phyloP scores from a whole-genome alignment of 2,329 filamentous ascomycete genomes.

The Coniochaeta pulveracea region DNA sequence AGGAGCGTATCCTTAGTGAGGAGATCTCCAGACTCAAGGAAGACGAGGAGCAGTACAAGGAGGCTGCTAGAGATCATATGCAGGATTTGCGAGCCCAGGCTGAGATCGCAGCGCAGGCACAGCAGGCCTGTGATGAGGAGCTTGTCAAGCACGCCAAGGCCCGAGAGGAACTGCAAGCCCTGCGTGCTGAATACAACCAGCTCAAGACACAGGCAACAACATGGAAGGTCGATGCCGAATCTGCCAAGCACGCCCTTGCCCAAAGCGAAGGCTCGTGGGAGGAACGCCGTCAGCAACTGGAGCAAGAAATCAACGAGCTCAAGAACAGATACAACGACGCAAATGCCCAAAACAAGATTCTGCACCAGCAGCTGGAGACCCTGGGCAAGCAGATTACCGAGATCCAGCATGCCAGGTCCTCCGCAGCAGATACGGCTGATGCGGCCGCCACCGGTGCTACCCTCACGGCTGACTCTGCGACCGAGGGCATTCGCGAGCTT shows the following conservation, averaged over 20 bases:
- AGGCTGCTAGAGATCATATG: constrained; percentile 74
- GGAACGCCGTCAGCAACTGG: constrained; percentile 67
- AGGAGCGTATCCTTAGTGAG: constrained; percentile 66
- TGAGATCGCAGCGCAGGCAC: constrained; percentile 83
- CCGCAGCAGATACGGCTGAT: constrained; percentile 31
- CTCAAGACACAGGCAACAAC: constrained; percentile 69
- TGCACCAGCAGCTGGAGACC: constrained; percentile 80
- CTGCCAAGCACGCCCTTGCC: constrained; percentile 64
- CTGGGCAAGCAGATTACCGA: constrained; percentile 69
- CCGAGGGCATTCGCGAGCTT: constrained; percentile 76
- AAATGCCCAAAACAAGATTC: constrained; percentile 77
- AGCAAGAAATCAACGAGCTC: constrained; percentile 72
- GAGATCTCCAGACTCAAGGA: constrained; percentile 76
- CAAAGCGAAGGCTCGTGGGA: constrained; percentile 85
- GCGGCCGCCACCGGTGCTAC: constrained; percentile 17
- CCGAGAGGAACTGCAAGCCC: constrained; percentile 68
- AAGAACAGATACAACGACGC: constrained; percentile 72
- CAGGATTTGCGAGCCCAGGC: constrained; percentile 89
- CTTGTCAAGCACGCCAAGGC: constrained; percentile 92
- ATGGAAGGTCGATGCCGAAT: constrained; percentile 72
- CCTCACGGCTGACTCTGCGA: constrained; percentile 42
- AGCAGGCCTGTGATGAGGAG: constrained; percentile 92
- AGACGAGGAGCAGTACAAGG: constrained; percentile 67
- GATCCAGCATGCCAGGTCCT: constrained; percentile 64
- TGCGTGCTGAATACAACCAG: constrained; percentile 72